Base-by-base conservation (phyloP, 805 yeast species). In the Candida koratica region DNA sequence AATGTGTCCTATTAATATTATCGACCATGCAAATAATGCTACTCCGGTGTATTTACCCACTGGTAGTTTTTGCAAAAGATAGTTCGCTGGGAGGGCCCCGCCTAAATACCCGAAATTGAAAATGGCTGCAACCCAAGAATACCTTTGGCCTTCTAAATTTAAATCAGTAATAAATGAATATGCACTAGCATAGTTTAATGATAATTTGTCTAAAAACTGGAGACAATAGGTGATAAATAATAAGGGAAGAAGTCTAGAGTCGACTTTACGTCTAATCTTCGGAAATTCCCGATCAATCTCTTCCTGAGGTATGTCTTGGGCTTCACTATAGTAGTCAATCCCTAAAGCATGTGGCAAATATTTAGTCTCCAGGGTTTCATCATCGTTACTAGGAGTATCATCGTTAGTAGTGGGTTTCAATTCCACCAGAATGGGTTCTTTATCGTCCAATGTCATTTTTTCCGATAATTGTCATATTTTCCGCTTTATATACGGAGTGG, bases 201-300 rank as follows among this genome's bases (percentile, higher is more conserved):
- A 45, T 31, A 48, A 41, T 39, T 52, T 57, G 41, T 52, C 58
- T 24, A 51, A 41, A 33, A 51, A 56, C 31, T 51, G 60, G 28
- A 52, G 43, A 26, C 45, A 42, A 35, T 56, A 57, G 9, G 60
- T 52, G 25, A 54, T 37, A 34, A 57, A 52, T 25, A 55, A 39
- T 22, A 55, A 28, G 2, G 60, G 55, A 41, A 67, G 41, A 41
- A 66, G 40, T 32, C 56, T 48, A 34, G 32, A 37, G 46, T 67
- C 71, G 14, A 66, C 42, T 42, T 60, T 65, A 33, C 62, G 46
- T 25, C 58, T 47, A 31, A 64, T 47, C 14, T 46, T 38, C 18
- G 41, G 43, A 17, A 55, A 44, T 16, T 46, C 52, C 2, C 37
- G 30, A 7, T 46, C 49, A 15, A 46, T 38, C 42, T 64, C 68